Conservation (phyloP, 108 stramenopile genomes). For the Stephanodiscus minutulus region DNA sequence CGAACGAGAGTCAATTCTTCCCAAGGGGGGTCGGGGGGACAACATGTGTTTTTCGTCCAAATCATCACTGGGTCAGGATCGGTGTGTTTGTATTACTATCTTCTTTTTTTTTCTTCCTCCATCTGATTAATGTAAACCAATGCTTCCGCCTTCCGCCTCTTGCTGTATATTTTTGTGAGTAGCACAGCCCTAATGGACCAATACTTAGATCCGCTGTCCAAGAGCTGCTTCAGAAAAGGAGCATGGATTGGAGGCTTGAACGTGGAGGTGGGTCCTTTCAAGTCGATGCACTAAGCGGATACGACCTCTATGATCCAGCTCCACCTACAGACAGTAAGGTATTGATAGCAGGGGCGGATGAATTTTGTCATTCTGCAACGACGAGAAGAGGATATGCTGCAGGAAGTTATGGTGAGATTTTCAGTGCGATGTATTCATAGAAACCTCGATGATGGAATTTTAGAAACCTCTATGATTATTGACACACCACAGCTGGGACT, state of each 20-base stretch:
- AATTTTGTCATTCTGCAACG: slow-evolving; percentile 33
- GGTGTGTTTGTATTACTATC: slow-evolving; percentile 6
- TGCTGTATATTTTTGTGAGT: background rate
- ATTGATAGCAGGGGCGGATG: slow-evolving; percentile 26
- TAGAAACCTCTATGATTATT: background rate
- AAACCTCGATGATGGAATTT: slow-evolving; percentile 9
- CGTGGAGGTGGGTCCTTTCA: slow-evolving; percentile 56
- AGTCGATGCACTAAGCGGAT: slow-evolving; percentile 64
- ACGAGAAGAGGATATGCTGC: slow-evolving; percentile 6
- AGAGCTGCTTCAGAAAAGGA: slow-evolving; percentile 57
- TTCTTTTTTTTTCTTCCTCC: background rate
- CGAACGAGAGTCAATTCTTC: slow-evolving; percentile 12
- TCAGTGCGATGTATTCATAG: slow-evolving; percentile 15
- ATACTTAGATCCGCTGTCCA: slow-evolving; percentile 55
- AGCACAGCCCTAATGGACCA: slow-evolving; percentile 62
- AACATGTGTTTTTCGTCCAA: slow-evolving; percentile 15
- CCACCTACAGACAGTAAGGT: slow-evolving; percentile 32
- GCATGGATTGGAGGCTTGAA: slow-evolving; percentile 51
- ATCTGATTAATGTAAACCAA: background rate
- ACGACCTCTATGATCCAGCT: slow-evolving; percentile 49
- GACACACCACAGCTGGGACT: slow-evolving; percentile 6
- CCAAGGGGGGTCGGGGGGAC: background rate
- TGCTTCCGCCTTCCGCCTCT: background rate
- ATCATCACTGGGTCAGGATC: slow-evolving; percentile 50
- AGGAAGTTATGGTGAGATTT: background rate